Evolutionary conservation across 345 rosid species (phyloP).

Genomic region (Kernera saxatilis): DNA sequence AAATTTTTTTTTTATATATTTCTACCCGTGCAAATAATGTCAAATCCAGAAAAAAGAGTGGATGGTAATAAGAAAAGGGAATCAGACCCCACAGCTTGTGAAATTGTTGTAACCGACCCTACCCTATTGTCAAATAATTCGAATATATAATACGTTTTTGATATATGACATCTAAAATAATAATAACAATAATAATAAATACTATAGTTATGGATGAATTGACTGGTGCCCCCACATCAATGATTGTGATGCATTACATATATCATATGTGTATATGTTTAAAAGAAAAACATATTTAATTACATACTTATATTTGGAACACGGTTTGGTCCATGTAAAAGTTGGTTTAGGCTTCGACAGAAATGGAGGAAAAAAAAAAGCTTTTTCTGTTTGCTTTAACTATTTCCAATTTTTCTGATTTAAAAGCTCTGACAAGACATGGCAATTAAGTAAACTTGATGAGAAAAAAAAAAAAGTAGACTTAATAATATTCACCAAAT

Average conservation of each 20-base stretch:
- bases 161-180: constrained; percentile 14
- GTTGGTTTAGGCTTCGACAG: constrained; percentile 3
- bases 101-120: constrained; percentile 40
- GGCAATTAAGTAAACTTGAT: neutral
- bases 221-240: constrained; percentile 40
- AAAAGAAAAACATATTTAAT: constrained; percentile 1
- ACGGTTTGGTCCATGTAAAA: constrained; percentile 3
- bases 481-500: neutral
- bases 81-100: constrained; percentile 32
- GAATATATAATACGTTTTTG: constrained; percentile 18
- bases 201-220: constrained; percentile 28
- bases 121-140: constrained; percentile 36
- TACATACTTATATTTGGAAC: constrained; percentile 4
- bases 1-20: neutral
- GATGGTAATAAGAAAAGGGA: constrained; percentile 16
- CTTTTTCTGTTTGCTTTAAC: neutral
- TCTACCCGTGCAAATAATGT: constrained; percentile 28
- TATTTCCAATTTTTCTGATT: neutral
- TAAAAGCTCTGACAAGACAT: neutral
- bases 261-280: constrained; percentile 5
- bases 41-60: constrained; percentile 23
- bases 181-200: constrained; percentile 11
- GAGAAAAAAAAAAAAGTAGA: neutral
- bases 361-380: neutral
- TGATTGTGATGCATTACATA: constrained; percentile 29